phyloP scores from a whole-genome alignment of 805 yeast species.

The Blastobotrys robertii region DNA sequence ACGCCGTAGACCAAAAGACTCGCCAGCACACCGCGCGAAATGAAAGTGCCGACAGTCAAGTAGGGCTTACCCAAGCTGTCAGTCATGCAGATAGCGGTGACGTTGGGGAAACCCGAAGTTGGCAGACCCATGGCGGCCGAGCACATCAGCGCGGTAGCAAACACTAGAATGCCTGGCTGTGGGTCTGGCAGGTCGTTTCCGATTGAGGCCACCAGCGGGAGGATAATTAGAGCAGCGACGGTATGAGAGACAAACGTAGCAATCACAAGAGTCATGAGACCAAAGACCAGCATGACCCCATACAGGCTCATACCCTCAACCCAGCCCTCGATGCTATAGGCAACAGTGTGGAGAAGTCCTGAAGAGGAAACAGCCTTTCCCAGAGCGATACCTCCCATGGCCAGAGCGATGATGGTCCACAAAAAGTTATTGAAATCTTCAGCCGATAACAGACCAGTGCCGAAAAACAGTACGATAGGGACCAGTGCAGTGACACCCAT shows the following conservation, averaged over 20 bases:
- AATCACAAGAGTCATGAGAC: constrained; percentile 66
- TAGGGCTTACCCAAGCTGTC: constrained; percentile 90
- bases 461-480: constrained; percentile 86
- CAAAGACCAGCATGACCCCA: constrained; percentile 68
- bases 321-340: constrained; percentile 50
- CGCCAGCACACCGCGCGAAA: constrained; percentile 84
- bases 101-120: constrained; percentile 96
- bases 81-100: constrained; percentile 89
- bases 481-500: constrained; percentile 94
- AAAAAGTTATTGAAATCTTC: constrained; percentile 93
- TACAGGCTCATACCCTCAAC: constrained; percentile 64
- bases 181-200: constrained; percentile 56
- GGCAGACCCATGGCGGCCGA: constrained; percentile 98
- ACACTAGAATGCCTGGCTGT: constrained; percentile 74
- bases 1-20: constrained; percentile 65
- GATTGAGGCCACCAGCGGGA: constrained; percentile 83
- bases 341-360: constrained; percentile 74
- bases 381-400: constrained; percentile 96
- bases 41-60: constrained; percentile 75
- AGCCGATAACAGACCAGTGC: constrained; percentile 74
- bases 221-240: constrained; percentile 87
- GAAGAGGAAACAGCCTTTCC: constrained; percentile 94
- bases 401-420: constrained; percentile 91
- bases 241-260: constrained; percentile 97
- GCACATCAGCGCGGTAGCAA: constrained; percentile 57